phyloP scores from a whole-genome alignment of 306 rosid species.

The Acacia crassicarpa region DNA sequence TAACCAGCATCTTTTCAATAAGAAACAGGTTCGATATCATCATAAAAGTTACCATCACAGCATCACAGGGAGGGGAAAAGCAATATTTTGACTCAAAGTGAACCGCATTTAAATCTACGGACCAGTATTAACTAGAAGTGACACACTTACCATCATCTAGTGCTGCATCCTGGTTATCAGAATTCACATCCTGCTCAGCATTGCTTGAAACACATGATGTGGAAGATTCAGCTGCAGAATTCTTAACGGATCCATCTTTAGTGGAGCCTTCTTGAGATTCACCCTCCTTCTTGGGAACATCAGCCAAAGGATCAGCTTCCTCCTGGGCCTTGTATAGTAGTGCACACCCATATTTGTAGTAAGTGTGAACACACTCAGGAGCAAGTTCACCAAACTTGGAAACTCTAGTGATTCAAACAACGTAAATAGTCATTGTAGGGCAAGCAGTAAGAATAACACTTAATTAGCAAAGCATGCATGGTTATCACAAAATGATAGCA shows the following conservation, averaged over 20 bases:
- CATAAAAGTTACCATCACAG: not conserved
- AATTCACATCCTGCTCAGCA: slow-evolving; percentile 49
- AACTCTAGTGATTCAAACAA: slow-evolving; percentile 51
- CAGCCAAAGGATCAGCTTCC: slow-evolving; percentile 89
- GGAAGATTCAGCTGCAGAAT: slow-evolving; percentile 64
- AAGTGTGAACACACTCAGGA: slow-evolving; percentile 77
- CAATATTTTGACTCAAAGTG: not conserved
- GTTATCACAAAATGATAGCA: slow-evolving; percentile 18
- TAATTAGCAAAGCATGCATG: not conserved
- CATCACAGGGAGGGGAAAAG: not conserved
- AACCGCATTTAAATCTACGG: not conserved
- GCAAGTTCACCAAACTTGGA: slow-evolving; percentile 82
- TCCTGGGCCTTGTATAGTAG: slow-evolving; percentile 90
- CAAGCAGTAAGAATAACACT: not conserved
- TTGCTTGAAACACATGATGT: slow-evolving; percentile 57
- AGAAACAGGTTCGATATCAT: not conserved
- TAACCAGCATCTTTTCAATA: not conserved
- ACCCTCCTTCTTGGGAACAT: slow-evolving; percentile 78
- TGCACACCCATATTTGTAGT: slow-evolving; percentile 90
- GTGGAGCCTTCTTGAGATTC: slow-evolving; percentile 59
- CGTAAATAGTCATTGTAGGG: slow-evolving; percentile 12
- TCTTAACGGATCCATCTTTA: slow-evolving; percentile 62
- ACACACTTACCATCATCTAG: slow-evolving; percentile 60
- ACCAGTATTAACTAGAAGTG: slow-evolving; percentile 17
- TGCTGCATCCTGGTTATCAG: slow-evolving; percentile 48